Evolutionary conservation across 1,284 basidiomycete genomes (phyloP).

Genomic region (Microbotryum scabiosae): DNA sequence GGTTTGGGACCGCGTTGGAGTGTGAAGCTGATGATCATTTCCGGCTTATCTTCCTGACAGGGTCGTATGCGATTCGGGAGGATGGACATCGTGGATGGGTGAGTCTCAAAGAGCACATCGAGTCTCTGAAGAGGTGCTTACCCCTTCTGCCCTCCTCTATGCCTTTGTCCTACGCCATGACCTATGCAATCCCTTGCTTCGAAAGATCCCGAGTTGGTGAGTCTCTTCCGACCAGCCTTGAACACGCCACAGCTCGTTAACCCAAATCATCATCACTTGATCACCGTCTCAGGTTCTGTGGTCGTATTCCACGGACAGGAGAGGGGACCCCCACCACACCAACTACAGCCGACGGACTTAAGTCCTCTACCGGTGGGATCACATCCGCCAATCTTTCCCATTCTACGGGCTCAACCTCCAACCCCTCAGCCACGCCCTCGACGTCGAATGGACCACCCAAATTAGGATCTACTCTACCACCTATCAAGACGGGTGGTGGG

Average conservation of each 20-base stretch:
- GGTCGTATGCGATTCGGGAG: conserved; percentile 68
- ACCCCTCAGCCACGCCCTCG: too few relatives aligned
- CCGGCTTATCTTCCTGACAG: not conserved
- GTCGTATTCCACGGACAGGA: conserved; percentile 9
- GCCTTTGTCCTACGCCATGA: too few relatives aligned
- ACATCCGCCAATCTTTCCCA: too few relatives aligned
- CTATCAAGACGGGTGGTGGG: too few relatives aligned
- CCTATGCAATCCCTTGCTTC: too few relatives aligned
- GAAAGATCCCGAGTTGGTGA: conserved; percentile 18
- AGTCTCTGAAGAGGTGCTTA: too few relatives aligned
- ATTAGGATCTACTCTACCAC: too few relatives aligned
- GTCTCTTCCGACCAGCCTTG: not conserved
- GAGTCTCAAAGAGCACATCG: too few relatives aligned
- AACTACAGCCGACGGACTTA: conserved; percentile 1
- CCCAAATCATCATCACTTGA: not conserved
- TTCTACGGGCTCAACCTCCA: too few relatives aligned
- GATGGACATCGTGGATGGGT: conserved; percentile 47
- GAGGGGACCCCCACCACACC: conserved; percentile 14
- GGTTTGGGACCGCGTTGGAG: not conserved
- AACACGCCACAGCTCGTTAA: not conserved
- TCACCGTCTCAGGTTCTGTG: conserved; percentile 19
- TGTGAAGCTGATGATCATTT: conserved; percentile 11
- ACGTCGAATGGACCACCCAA: too few relatives aligned
- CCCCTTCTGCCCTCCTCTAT: too few relatives aligned
- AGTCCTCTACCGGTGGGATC: too few relatives aligned